Evolutionary conservation across 495 filamentous ascomycete genomes (phyloP), one percentile per base, ranked within the genome.

Genomic region (Durotheca rogersii): DNA sequence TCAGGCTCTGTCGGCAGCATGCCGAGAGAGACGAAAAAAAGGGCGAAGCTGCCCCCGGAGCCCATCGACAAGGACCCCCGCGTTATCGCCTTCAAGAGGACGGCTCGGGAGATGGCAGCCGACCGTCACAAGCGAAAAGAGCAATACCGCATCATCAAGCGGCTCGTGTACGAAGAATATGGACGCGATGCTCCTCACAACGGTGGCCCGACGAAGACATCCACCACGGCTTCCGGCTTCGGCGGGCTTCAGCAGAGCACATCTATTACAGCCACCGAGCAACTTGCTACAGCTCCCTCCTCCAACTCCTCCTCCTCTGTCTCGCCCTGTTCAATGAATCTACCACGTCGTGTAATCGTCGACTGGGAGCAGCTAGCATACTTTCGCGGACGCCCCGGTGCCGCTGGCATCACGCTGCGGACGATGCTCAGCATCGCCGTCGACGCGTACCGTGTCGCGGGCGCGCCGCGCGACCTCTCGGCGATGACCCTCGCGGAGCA

Each of bases 1-100:
- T 9, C 23, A 27, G 9, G 60, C 62, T 0, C 66, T 56, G 47
- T 58, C 66, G n/a, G n/a, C n/a, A n/a, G n/a, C n/a, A n/a, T n/a
- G n/a, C n/a, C n/a, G n/a, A n/a, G n/a, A n/a, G n/a, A n/a, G n/a
- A n/a, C n/a, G n/a, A n/a, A n/a, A n/a, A n/a, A n/a, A 6, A 69
- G 61, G 27, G 68, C 7, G n/a, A 9, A 6, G 7, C 16, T 23
- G 29, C 9, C 25, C 12, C 5, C 3, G 9, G 7, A 21, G 38
- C 1, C 6, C 23, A 44, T 4, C 1, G 53, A 44, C 43, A 32
- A 19, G 11, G 7, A 10, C 0, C 9, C 6, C 6, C 27, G 2
- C 14, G 40, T 0, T 14, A 30, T 20, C 11, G 40, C n/a, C 16
- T 3, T 53, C 11, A 12, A 39, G 15, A 20, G 41, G 17, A 34